Evolutionary conservation across 495 filamentous ascomycete species (phyloP), one percentile per base, ranked within the genome.

Genomic region (Penicillium verhagenii): DNA sequence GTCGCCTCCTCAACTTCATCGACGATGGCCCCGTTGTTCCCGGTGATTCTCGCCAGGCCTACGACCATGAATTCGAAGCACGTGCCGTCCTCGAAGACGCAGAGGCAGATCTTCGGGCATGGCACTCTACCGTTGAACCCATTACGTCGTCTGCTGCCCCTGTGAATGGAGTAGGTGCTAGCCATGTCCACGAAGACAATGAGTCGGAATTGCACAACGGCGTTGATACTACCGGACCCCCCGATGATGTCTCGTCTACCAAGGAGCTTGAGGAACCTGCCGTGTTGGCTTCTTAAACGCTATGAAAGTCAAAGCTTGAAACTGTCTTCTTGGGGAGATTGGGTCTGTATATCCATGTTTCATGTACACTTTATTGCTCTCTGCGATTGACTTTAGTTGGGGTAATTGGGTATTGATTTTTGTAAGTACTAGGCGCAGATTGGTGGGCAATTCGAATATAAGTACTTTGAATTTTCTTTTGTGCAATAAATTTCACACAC

Each of bases 11-110:
- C 18, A 85, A 90, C 53, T 85, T 91, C 46, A 80, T 98, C n/a
- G 94, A 98, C 65, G 93, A 96, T 69, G 86, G 85, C 0, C 89
- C 94, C 3, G 83, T 96, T 16, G 87, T 96, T 2, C 94, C 94
- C 2, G 94, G 94, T 29, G 90, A 97, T 66, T 62, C 79, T 2
- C 83, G 85, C 35, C 77, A 78, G 10, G 73, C 78, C 0, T 97
- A 92, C 59, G 78, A 83, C 33, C 72, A 85, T 47, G 78, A 74
- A 23, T 63, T 72, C 13, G 82, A 86, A 47, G 89, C 91, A 1
- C 84, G 88, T 19, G 86, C 92, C 68, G 78, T 96, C 11, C 80
- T 98, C n/a, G 91, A 94, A 58, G 92, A 97, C 53, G 91, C 92
- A 19, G 94, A 98, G 72, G 87, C 89, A 39, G 90, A 94, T 38